Evolutionary conservation across 2,329 filamentous ascomycete species (phyloP), one percentile per base, ranked within the genome.

Genomic region (Stachybotrys echinatus): DNA sequence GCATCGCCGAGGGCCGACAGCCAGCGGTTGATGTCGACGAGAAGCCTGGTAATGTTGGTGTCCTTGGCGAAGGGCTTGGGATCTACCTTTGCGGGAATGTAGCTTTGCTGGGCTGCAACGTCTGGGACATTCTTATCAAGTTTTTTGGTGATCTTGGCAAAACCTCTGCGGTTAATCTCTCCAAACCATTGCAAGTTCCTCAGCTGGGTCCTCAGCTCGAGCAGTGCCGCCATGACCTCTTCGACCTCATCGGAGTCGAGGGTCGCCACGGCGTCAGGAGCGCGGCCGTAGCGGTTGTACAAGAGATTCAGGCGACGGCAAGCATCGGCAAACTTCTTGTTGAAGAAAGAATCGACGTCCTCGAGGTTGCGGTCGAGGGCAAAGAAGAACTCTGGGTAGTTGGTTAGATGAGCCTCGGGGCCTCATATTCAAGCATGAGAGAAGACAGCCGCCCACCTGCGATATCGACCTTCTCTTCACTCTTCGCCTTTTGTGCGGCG

Each of bases 131-230:
- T 96, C 74, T 99, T 99, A 71, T 99, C 94, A 43, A 96, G 75
- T 71, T 99, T 99, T 75, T 99, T 99, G 47, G 94, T 96, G 68
- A 99, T 99, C 74, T 99, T 99, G 67, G 95, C 83, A 63, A 99
- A 99, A 2, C 94, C 94, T 55, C 89, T 81, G 48, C 92, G 83
- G 68, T 99, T 99, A 62, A 97, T 92, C 71, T 97, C 92, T 46
- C 92, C 92, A 65, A 97, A 99, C 92, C 92, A 97, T 67, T 95
- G 89, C 48, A 99, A 75, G 62, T 97, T 97, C 52, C 94, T 82
- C 57, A 97, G 72, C 64, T 95, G 89, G 48, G 85, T 87, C 50
- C 94, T 83, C 52, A 97, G 77, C 69, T 99, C 94, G 27, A 97
- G 80, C 47, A 99, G 75, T 34, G 92, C 91, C 34, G 88, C 90